Evolutionary conservation across 331 rosid species (phyloP).

Genomic region (Malus hybrid): DNA sequence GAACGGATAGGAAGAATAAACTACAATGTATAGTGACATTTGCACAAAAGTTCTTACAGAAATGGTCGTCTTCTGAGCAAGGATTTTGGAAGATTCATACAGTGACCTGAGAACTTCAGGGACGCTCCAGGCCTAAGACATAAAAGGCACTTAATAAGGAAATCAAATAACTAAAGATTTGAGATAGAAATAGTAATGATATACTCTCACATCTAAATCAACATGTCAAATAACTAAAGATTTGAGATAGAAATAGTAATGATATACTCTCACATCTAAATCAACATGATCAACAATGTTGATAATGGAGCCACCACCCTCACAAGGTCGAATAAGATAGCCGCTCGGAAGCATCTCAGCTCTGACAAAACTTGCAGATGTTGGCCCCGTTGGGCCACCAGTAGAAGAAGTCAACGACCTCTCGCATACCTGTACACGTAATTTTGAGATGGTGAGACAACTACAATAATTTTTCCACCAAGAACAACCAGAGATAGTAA

Average conservation of each 20-base stretch:
- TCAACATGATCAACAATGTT: conserved; percentile 94
- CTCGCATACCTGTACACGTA: conserved; percentile 63
- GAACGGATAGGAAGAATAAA: not conserved
- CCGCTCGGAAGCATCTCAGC: conserved; percentile 97
- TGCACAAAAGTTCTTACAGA: conserved; percentile 42
- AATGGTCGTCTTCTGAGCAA: conserved; percentile 82
- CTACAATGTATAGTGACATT: not conserved
- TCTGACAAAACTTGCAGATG: conserved; percentile 62
- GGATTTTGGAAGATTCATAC: conserved; percentile 79
- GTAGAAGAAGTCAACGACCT: conserved; percentile 75
- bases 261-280: conserved; percentile 53
- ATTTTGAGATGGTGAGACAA: not conserved
- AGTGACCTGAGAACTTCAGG: conserved; percentile 97
- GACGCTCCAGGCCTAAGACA: conserved; percentile 73
- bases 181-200: not conserved
- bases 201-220: conserved; percentile 64
- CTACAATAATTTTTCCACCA: not conserved
- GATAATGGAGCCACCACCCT: conserved; percentile 92
- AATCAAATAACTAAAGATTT: not conserved
- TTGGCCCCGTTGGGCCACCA: conserved; percentile 81
- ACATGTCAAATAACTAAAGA: conserved; percentile 25
- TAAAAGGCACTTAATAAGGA: not conserved
- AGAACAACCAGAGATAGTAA: not conserved
- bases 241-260: not conserved
- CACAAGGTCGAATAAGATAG: conserved; percentile 79